Conservation (phyloP, 2,329 filamentous ascomycete genomes). For the Fusarium nisikadoi region DNA sequence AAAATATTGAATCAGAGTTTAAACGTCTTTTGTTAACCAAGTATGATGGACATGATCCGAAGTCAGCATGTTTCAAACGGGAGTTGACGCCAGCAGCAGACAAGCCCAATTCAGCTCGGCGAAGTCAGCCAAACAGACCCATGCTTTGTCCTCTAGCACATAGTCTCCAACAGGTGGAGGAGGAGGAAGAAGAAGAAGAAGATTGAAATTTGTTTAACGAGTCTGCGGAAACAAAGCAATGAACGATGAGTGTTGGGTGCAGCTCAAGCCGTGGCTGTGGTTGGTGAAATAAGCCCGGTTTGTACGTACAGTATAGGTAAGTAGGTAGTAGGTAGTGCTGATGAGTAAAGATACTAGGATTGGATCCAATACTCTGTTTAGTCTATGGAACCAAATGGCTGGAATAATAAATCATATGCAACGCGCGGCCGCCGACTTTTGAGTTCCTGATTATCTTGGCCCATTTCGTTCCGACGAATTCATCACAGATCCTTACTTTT, state of each 20-base stretch:
- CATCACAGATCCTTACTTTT: constrained; percentile 3
- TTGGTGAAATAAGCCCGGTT: constrained; percentile 35
- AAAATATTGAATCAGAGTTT: background rate
- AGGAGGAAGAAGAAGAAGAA: background rate
- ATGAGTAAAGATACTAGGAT: background rate
- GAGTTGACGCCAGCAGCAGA: constrained; percentile 10
- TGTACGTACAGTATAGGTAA: background rate
- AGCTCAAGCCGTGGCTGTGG: constrained; percentile 27
- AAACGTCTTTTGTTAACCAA: constrained; percentile 18
- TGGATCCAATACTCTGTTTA: background rate
- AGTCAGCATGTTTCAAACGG: constrained; percentile 18
- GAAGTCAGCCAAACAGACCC: constrained; percentile 6
- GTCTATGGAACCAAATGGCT: background rate
- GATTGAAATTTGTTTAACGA: background rate
- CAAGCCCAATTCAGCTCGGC: constrained; percentile 13
- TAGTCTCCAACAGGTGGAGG: background rate
- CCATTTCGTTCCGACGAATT: constrained; percentile 20
- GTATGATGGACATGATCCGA: constrained; percentile 27
- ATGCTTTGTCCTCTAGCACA: constrained; percentile 7
- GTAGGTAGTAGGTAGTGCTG: background rate
- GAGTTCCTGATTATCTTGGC: constrained; percentile 23
- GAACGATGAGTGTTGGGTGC: constrained; percentile 10
- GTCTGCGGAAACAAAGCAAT: constrained; percentile 19
- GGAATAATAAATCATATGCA: constrained; percentile 12
- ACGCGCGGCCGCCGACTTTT: constrained; percentile 27